Conservation (phyloP, 1,139 yeast genomes). For the Taiozyma sp. region DNA sequence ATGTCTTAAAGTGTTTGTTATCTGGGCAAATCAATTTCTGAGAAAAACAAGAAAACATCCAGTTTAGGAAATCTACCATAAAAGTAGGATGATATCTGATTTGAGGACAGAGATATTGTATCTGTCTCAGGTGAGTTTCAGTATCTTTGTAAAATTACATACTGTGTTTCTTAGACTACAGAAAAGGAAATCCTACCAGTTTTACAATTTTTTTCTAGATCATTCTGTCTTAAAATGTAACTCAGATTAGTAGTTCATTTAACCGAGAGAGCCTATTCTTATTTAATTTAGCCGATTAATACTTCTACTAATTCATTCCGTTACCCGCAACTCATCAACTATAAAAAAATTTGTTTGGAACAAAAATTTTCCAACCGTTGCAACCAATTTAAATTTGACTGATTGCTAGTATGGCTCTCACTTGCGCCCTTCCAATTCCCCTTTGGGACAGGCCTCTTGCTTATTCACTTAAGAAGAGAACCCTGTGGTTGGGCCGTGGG, state of each 20-base stretch:
- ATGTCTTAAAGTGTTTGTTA: neutral
- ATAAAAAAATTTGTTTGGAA: neutral
- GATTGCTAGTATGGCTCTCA: constrained; percentile 5
- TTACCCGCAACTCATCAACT: neutral
- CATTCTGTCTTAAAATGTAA: no score
- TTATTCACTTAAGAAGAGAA: constrained; percentile 13
- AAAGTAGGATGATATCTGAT: neutral
- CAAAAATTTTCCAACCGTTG: constrained; percentile 4
- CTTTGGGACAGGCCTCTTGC: constrained; percentile 6
- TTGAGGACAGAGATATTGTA: no score
- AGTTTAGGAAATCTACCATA: neutral
- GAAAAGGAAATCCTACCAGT: no score
- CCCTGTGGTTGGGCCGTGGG: constrained; percentile 2
- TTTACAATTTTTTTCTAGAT: no score
- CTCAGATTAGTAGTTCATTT: no score
- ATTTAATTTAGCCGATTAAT: neutral
- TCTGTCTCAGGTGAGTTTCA: no score
- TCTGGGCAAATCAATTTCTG: neutral
- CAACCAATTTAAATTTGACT: constrained; percentile 15
- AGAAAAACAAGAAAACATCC: neutral
- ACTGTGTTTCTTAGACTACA: no score
- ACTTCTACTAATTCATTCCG: neutral
- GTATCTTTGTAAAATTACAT: no score
- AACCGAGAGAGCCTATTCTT: no score
- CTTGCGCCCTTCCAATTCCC: neutral